phyloP scores from a whole-genome alignment of 352 stramenopile species.

The Phytophthora constricta region DNA sequence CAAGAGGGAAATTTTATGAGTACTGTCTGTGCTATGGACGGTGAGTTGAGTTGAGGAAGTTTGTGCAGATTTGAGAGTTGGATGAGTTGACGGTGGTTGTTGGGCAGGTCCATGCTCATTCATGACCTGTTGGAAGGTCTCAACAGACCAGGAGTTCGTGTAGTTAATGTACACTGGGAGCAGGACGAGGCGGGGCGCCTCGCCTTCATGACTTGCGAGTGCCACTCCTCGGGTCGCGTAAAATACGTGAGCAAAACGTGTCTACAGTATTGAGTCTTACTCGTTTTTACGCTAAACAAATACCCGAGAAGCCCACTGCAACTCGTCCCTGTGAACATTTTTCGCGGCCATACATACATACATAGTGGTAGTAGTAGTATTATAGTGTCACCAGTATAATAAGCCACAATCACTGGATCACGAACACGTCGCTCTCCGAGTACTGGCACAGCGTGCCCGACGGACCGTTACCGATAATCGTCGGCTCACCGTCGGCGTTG shows the following conservation, averaged over 20 bases:
- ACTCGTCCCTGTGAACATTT: conserved; percentile 2
- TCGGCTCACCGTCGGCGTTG: conserved; percentile 21
- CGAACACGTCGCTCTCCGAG: conserved; percentile 15
- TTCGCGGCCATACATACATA: not conserved
- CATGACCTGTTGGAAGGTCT: conserved; percentile 28
- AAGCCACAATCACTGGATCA: conserved; percentile 10
- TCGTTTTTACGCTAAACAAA: too few species aligned
- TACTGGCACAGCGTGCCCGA: conserved; percentile 22
- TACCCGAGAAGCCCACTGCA: conserved; percentile 35
- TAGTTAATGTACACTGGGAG: conserved; percentile 38
- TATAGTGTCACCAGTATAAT: too few species aligned
- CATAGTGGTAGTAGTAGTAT: not conserved
- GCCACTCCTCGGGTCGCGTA: too few species aligned
- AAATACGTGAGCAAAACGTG: too few species aligned
- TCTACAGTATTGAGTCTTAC: too few species aligned
- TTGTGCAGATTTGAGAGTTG: not conserved
- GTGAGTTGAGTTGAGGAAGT: conserved; percentile 6
- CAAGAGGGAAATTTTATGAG: too few species aligned
- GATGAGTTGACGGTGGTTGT: conserved; percentile 6
- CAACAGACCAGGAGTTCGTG: conserved; percentile 30
- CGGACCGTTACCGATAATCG: conserved; percentile 35
- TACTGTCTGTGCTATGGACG: conserved; percentile 45
- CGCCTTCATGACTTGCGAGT: conserved; percentile 34
- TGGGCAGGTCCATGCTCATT: conserved; percentile 36
- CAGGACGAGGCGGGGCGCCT: conserved; percentile 30